A percentile compares a stretch with the other conserved stretches of the same genome.
These are phyloP conservation scores for Vachellia collinsii DNA, from an alignment of 306 rosid genomes.

Conservation along the genomic window DNA sequence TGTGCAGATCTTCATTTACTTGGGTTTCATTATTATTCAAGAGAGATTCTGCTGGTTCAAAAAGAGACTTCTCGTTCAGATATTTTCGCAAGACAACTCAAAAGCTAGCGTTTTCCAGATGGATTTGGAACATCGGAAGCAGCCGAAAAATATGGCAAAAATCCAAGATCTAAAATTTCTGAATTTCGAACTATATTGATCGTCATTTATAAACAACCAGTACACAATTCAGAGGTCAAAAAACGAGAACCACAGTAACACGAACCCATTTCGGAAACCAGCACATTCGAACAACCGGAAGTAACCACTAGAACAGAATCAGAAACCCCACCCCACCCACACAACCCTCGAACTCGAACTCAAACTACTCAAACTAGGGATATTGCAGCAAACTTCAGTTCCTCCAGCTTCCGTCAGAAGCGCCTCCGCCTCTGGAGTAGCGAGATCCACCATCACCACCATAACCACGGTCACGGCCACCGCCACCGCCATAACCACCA, in stretches of 20 bases:
- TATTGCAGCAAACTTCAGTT: constrained; percentile 19
- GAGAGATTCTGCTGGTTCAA: no score
- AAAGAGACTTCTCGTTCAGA: no score
- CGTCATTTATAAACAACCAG: constrained; percentile 27
- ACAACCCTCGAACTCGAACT: background rate
- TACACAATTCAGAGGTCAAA: constrained; percentile 48
- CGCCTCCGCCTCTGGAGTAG: constrained; percentile 58
- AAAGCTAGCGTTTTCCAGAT: no score
- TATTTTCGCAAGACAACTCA: no score
- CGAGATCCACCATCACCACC: constrained; percentile 52
- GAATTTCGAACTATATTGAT: constrained; percentile 26
- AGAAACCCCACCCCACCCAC: background rate
- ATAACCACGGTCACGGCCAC: constrained; percentile 44
- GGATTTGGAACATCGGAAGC: no score
- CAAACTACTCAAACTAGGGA: background rate
- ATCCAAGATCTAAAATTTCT: no score
- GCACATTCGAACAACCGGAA: background rate
- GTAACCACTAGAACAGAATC: background rate
- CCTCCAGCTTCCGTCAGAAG: constrained; percentile 80
- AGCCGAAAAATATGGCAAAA: no score
- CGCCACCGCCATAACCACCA: constrained; percentile 44
- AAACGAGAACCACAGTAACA: constrained; percentile 40
- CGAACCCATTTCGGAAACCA: constrained; percentile 12
- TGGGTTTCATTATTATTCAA: no score
- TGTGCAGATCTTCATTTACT: no score